phyloP scores from a whole-genome alignment of 2,329 filamentous ascomycete genomes.

The Talaromyces sp. region DNA sequence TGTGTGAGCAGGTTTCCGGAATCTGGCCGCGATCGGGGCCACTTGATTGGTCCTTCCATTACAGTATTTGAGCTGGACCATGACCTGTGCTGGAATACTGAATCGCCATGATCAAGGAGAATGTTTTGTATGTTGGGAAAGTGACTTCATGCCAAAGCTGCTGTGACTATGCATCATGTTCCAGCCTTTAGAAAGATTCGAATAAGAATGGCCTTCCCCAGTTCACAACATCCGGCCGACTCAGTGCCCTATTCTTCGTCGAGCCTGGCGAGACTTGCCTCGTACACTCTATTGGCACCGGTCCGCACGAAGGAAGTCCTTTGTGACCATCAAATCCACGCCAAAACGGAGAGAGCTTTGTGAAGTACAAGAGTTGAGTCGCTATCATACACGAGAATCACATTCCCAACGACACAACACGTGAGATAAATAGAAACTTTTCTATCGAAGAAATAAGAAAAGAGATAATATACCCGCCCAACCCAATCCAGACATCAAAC shows the following conservation, averaged over 20 bases:
- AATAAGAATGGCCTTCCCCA: too few relatives aligned
- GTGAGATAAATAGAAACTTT: too few relatives aligned
- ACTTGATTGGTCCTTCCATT: background rate
- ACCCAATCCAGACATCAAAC: background rate
- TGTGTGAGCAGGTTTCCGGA: background rate
- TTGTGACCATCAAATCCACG: conserved; percentile 41
- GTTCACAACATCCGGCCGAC: conserved; percentile 26
- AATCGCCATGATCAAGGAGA: background rate
- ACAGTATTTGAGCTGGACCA: too few relatives aligned
- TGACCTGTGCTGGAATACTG: too few relatives aligned
- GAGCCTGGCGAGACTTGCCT: conserved; percentile 42
- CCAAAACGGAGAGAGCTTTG: conserved; percentile 43
- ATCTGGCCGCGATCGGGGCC: background rate
- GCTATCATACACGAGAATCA: background rate
- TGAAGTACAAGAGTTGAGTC: conserved; percentile 15
- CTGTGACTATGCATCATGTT: conserved; percentile 45
- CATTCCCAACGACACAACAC: too few relatives aligned
- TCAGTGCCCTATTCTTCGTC: conserved; percentile 47
- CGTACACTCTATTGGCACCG: conserved; percentile 34
- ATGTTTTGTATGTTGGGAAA: background rate
- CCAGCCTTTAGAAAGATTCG: conserved; percentile 25
- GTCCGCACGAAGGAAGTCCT: conserved; percentile 25
- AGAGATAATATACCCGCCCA: conserved; percentile 1
- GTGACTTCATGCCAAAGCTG: background rate
- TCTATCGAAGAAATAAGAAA: too few relatives aligned